Base-by-base conservation (phyloP, 177 flowering plant species). In the Tripterygium wilfordii region DNA sequence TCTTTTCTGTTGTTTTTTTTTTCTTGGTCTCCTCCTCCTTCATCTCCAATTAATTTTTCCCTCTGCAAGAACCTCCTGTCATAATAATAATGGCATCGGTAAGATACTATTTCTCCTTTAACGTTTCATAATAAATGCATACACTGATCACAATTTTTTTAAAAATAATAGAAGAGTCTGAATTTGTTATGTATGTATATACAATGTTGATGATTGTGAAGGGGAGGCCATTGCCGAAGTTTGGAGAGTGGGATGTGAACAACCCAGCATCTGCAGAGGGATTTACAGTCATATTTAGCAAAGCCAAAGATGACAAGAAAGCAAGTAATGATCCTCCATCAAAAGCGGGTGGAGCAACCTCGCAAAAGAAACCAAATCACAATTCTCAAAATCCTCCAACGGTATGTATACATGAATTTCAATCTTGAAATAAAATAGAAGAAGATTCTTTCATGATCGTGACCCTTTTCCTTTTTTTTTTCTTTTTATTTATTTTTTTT, bases 241-340 rank as follows among this genome's bases (percentile, higher is more conserved):
- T 76, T 29, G 81, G 81, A 0, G 78, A 76, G 43, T 76, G 81
- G 81, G 81, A 76, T 46, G 77, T 69, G 53, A 75, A 75, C 35
- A 66, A 75, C 60, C 80, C 80, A 8, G 67, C 80, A 6, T 69
- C 81, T 4, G 78, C 81, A 0, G 81, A 69, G 37, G 81, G 81
- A 40, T 76, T 69, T 39, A 72, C 81, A 0, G 78, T 76, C 14
- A 76, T 76, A 36, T 76, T 76, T 40, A 64, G 56, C 53, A 76
- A 76, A 54, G 78, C 81, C 4, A 66, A 74, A 41, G 76, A 69
- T 43, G 76, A 76, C 21, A 76, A 76, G 67, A 72, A 72, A 41
- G 43, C 72, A 8, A 52, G 28, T 22, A 59, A 27, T 3, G 57
- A 52, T 10, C 31, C 53, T 14, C 41, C 55, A 2, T 50, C 43